Evolutionary conservation across 75 land plant species (phyloP), one percentile per base, ranked within the genome.

Genomic region (Cunninghamia lanceolata): DNA sequence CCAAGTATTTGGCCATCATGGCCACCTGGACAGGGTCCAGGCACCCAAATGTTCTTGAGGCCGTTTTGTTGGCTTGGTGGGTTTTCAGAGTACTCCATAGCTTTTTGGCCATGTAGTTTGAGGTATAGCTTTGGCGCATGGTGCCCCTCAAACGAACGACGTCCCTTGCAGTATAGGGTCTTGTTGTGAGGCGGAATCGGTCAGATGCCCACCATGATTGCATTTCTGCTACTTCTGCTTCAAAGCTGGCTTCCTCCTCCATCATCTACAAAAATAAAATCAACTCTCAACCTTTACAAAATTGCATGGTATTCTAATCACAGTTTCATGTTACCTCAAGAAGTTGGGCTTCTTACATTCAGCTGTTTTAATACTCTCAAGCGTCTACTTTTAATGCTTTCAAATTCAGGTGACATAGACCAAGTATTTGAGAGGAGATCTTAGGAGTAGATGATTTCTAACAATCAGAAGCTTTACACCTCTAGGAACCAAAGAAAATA

Each of bases 11-110:
- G 82, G 95, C 97, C 99, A 97, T 97, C 96, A 94, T 95, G 82
- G 97, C 91, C 8, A 97, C 99, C 54, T 95, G 97, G 40, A 97
- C 99, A n/a, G 99, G 99, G 86, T 97, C 99, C 56, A 97, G 89
- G 10, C 95, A 92, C 25, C 99, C 99, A 84, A 95, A 97, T 50
- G 99, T 97, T 52, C 97, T 79, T 7, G 97, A 97, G 70, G 98
- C 97, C 0, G 97, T 92, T 79, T 92, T 90, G 80, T 91, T 92
- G 75, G 93, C 91, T 38, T 95, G 96, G 92, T 95, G 99, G 21
- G 90, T 85, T 85, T 93, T 93, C 73, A 97, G 94, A 34, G 91
- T 94, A 10, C 82, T 36, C 97, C 97, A 97, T 4, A 97, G 96
- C 93, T 97, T 97, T 84, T 93, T 97, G 56, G 99, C 97, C 85